Evolutionary conservation across 1,284 basidiomycete genomes (phyloP).

Genomic region (Xerocomus nothofagi): DNA sequence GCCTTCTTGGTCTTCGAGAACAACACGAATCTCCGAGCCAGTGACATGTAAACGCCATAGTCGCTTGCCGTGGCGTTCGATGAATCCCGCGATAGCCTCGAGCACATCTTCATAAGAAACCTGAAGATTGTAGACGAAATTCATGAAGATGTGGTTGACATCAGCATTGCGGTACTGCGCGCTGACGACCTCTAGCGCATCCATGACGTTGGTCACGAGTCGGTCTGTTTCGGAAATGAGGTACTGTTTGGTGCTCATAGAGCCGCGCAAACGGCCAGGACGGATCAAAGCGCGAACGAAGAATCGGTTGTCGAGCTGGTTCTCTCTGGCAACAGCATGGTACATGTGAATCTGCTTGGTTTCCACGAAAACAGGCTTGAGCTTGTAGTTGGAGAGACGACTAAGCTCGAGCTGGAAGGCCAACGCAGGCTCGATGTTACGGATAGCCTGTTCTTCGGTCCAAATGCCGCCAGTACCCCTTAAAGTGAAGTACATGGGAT

Average conservation of each 20-base stretch:
- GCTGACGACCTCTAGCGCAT: constrained; percentile 91
- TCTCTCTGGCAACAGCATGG: constrained; percentile 92
- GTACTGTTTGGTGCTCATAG: constrained; percentile 94
- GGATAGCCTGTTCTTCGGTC: constrained; percentile 95
- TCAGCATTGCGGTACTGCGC: constrained; percentile 87
- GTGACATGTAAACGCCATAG: constrained; percentile 98
- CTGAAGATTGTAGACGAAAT: constrained; percentile 95
- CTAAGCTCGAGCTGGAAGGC: constrained; percentile 98
- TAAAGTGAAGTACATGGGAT: constrained; percentile 94
- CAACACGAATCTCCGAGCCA: constrained; percentile 94
- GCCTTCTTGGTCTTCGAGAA: constrained; percentile 90
- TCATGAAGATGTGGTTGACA: constrained; percentile 97
- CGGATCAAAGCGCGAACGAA: constrained; percentile 97
- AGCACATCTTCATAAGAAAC: constrained; percentile 97
- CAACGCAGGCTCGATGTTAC: constrained; percentile 97
- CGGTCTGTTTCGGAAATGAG: constrained; percentile 98
- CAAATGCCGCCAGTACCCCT: constrained; percentile 77
- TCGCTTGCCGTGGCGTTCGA: constrained; percentile 96
- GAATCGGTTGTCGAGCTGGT: constrained; percentile 96
- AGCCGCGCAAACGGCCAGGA: constrained; percentile 89
- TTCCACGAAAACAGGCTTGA: constrained; percentile 91
- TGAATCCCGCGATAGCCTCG: constrained; percentile 94
- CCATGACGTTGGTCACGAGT: constrained; percentile 91
- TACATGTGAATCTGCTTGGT: constrained; percentile 97
- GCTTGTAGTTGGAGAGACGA: constrained; percentile 95